Conservation (phyloP, 2,329 filamentous ascomycete genomes). For the Ceratocystis papillata region DNA sequence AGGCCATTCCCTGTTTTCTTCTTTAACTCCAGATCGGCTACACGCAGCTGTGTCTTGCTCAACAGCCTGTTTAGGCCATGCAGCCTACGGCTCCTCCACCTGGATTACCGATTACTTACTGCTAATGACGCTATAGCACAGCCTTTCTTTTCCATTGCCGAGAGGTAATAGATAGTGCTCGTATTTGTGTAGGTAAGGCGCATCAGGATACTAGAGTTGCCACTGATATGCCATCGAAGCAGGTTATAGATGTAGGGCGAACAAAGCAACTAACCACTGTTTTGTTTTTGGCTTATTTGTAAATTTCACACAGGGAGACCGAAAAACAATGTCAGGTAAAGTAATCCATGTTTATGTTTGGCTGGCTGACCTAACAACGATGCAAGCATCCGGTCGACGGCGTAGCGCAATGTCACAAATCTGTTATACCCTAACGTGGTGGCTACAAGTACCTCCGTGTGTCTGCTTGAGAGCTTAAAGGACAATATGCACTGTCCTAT, state of each 20-base stretch:
- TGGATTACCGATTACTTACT: neutral
- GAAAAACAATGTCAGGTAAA: neutral
- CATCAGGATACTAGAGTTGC: neutral
- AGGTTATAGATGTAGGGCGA: neutral
- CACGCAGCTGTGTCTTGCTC: slow-evolving; percentile 3
- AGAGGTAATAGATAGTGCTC: neutral
- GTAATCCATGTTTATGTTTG: neutral
- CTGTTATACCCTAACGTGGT: neutral
- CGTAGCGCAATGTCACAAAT: neutral
- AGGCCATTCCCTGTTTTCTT: neutral
- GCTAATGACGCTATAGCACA: slow-evolving; percentile 3
- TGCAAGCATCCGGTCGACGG: neutral
- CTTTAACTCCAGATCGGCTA: neutral
- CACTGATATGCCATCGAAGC: neutral
- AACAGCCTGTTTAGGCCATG: neutral
- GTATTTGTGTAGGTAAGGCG: neutral
- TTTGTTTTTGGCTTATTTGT: neutral
- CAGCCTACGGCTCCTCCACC: neutral
- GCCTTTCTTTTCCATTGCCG: neutral
- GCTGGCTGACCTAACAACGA: neutral
- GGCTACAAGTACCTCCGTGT: neutral
- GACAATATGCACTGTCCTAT: neutral
- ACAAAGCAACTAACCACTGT: neutral
- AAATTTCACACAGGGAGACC: neutral
- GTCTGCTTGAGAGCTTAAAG: neutral